Evolutionary conservation across 306 rosid species (phyloP).

Genomic region (Ammopiptanthus mongolicus): DNA sequence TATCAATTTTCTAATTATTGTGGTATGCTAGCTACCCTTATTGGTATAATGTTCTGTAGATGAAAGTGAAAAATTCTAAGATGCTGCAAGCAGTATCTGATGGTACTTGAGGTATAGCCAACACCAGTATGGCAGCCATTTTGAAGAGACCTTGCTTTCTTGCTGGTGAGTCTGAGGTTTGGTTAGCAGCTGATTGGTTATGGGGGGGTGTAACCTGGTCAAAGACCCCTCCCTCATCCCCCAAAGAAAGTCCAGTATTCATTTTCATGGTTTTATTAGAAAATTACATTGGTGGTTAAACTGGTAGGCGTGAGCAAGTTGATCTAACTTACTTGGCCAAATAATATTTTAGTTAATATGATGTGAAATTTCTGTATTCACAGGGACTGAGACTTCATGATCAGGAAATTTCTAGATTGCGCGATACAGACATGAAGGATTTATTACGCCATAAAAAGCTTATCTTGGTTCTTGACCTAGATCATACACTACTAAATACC

Average conservation of each 20-base stretch:
- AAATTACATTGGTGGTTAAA: neutral
- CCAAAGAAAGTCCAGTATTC: neutral
- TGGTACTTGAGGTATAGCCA: neutral
- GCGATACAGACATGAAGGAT: conserved; percentile 58
- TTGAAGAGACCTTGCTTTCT: neutral
- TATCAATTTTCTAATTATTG: neutral
- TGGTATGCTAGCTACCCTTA: neutral
- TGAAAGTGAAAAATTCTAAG: neutral
- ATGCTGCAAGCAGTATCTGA: neutral
- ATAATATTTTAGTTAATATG: neutral
- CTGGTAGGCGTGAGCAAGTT: neutral
- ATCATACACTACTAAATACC: conserved; percentile 80
- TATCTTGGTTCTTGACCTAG: conserved; percentile 79
- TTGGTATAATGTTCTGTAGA: neutral
- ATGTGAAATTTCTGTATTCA: conserved; percentile 10
- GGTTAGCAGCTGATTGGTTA: neutral
- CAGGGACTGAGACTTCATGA: conserved; percentile 80
- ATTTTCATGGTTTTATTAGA: neutral
- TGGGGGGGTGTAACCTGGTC: neutral
- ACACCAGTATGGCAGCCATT: neutral
- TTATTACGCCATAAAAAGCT: conserved; percentile 55
- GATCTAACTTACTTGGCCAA: neutral
- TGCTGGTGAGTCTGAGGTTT: neutral
- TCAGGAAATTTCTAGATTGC: conserved; percentile 69
- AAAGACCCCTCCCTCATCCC: neutral